Evolutionary conservation across 2,329 filamentous ascomycete genomes (phyloP).

Genomic region (Pyrenochaeta sp.): DNA sequence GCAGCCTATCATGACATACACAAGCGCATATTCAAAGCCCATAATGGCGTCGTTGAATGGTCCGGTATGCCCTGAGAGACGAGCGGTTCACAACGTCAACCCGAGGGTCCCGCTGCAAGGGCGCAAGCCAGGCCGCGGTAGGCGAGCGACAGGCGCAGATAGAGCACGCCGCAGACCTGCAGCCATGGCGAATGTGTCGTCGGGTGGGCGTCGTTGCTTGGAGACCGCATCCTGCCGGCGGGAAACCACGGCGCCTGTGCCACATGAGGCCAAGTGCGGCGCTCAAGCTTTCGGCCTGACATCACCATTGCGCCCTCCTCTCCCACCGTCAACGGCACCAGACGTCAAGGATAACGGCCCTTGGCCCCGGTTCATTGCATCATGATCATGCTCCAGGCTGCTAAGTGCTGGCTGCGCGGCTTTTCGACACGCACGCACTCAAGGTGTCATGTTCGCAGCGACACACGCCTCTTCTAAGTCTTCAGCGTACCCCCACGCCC

Average conservation of each 20-base stretch:
- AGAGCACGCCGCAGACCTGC: not conserved
- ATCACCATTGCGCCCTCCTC: slow-evolving; percentile 33
- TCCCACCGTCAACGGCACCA: slow-evolving; percentile 16
- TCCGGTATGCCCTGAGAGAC: slow-evolving; percentile 17
- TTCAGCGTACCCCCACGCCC: not conserved
- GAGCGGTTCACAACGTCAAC: slow-evolving; percentile 7
- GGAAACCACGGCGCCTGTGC: slow-evolving; percentile 6
- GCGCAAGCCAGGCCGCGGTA: slow-evolving; percentile 26
- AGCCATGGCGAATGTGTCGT: slow-evolving; percentile 9
- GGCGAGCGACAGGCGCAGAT: slow-evolving; percentile 21
- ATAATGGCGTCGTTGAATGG: slow-evolving; percentile 47
- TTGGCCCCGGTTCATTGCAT: not conserved
- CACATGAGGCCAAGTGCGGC: slow-evolving; percentile 20
- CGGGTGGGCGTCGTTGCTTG: not conserved
- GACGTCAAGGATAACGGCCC: not conserved
- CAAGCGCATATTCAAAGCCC: slow-evolving; percentile 69
- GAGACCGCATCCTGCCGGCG: not conserved
- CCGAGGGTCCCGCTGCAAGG: slow-evolving; percentile 20
- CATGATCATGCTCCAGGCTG: not conserved
- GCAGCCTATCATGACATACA: slow-evolving; percentile 57
- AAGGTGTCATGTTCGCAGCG: not conserved
- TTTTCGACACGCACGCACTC: not conserved
- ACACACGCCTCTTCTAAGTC: not conserved
- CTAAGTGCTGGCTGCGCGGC: not conserved
- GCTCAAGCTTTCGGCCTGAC: slow-evolving; percentile 31